A percentile compares a stretch with the other conserved stretches of the same genome.
Conservation (phyloP, 768 basidiomycete species). For the Naganishia kalamii region DNA sequence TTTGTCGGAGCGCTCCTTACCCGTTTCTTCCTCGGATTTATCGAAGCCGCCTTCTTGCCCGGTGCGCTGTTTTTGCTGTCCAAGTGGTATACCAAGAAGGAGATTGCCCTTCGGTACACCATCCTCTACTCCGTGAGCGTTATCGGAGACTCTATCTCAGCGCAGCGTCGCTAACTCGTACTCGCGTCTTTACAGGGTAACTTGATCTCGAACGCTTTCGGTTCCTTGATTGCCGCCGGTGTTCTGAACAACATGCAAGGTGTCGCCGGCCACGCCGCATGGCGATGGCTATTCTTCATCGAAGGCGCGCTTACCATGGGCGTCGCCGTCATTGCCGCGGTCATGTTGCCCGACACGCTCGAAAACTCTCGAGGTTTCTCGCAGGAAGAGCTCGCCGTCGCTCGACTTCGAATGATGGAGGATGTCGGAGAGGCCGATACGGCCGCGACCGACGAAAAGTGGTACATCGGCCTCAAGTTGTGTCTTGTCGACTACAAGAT, state of each 20-base stretch:
- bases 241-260: slow-evolving; percentile 67
- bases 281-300: slow-evolving; percentile 68
- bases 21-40: slow-evolving; percentile 66
- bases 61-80: slow-evolving; percentile 41
- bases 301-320: slow-evolving; percentile 65
- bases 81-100: slow-evolving; percentile 29
- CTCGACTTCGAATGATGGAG: slow-evolving; percentile 54
- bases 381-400: slow-evolving; percentile 39
- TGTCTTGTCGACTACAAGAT: slow-evolving; percentile 74
- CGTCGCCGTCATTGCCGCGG: slow-evolving; percentile 65
- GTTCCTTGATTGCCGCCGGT: slow-evolving; percentile 68
- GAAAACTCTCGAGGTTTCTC: slow-evolving; percentile 43
- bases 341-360: slow-evolving; percentile 53
- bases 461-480: slow-evolving; percentile 52
- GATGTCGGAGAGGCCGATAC: slow-evolving; percentile 58
- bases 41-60: slow-evolving; percentile 54
- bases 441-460: slow-evolving; percentile 47
- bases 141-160: background rate
- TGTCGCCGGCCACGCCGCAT: slow-evolving; percentile 59
- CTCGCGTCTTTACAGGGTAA: slow-evolving; percentile 36
- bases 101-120: slow-evolving; percentile 26
- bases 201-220: slow-evolving; percentile 74
- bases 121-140: slow-evolving; percentile 15
- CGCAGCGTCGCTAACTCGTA: background rate
- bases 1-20: slow-evolving; percentile 51